Conservation (phyloP, 768 basidiomycete species). For the Phaffia tasmanica region DNA sequence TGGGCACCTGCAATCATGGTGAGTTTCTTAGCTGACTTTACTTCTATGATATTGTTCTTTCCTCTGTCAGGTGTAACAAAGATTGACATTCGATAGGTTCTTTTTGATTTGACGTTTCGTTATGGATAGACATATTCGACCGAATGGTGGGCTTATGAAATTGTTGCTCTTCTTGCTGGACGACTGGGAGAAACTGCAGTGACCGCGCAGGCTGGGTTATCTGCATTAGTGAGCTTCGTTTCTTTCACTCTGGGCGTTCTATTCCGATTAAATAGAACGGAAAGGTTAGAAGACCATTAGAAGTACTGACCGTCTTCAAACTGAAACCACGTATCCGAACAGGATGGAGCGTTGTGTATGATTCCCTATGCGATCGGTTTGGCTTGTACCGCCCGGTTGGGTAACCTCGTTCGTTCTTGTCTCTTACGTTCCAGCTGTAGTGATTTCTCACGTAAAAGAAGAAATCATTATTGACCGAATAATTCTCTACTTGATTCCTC, state of each 20-base stretch:
- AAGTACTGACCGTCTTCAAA: background rate
- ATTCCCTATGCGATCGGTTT: slow-evolving; percentile 59
- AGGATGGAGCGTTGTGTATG: slow-evolving; percentile 47
- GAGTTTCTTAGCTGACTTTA: background rate
- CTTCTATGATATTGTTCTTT: background rate
- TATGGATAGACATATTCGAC: slow-evolving; percentile 53
- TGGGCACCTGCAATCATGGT: slow-evolving; percentile 60
- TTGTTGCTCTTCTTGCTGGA: slow-evolving; percentile 66
- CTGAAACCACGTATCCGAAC: background rate
- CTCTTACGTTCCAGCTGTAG: background rate
- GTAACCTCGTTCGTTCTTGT: slow-evolving; percentile 46
- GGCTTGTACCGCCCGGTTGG: slow-evolving; percentile 60
- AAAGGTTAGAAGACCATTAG: too few species aligned
- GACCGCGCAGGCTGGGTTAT: slow-evolving; percentile 52
- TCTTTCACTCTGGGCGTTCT: too few species aligned
- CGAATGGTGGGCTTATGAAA: slow-evolving; percentile 76
- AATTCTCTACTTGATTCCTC: background rate
- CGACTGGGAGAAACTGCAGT: slow-evolving; percentile 55
- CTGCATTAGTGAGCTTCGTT: slow-evolving; percentile 4
- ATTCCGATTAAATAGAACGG: too few species aligned
- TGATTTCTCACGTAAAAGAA: too few species aligned
- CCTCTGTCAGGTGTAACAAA: background rate
- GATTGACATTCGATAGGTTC: background rate
- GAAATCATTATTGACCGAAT: background rate
- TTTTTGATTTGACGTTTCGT: background rate